phyloP scores from a whole-genome alignment of 2,329 filamentous ascomycete genomes.

The Colletotrichum sublineola region DNA sequence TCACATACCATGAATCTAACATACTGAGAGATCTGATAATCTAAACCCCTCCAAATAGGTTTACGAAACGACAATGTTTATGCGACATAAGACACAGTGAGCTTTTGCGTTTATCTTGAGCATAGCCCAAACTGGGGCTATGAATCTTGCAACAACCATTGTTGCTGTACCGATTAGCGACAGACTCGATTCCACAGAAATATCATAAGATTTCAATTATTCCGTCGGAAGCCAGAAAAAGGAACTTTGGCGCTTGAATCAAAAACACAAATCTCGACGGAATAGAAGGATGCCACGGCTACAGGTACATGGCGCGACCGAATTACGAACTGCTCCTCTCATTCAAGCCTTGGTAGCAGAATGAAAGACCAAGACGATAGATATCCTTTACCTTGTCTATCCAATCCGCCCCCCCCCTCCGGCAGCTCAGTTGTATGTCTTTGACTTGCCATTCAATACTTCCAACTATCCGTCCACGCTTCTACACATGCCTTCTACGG shows the following conservation, averaged over 20 bases:
- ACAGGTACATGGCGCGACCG: neutral
- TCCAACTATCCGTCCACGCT: neutral
- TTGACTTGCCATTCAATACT: neutral
- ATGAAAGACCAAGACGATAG: neutral
- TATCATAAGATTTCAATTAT: neutral
- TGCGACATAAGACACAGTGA: neutral
- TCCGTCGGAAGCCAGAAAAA: no score
- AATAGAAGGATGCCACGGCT: neutral
- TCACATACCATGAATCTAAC: neutral
- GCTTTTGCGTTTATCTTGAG: constrained; percentile 7
- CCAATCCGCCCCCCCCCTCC: neutral
- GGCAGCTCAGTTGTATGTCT: neutral
- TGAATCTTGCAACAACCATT: neutral
- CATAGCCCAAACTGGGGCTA: neutral
- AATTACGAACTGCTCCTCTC: neutral
- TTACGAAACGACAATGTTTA: neutral
- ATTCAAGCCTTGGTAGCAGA: neutral
- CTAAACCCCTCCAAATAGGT: constrained; percentile 15
- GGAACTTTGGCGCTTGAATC: neutral
- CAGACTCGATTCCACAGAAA: neutral
- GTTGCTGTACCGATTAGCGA: neutral
- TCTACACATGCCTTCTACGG: neutral
- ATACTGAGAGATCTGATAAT: neutral
- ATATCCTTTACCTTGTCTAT: neutral
- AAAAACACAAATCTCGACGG: neutral